phyloP scores from a whole-genome alignment of 345 rosid species.

The Hibiscus mutabilis region DNA sequence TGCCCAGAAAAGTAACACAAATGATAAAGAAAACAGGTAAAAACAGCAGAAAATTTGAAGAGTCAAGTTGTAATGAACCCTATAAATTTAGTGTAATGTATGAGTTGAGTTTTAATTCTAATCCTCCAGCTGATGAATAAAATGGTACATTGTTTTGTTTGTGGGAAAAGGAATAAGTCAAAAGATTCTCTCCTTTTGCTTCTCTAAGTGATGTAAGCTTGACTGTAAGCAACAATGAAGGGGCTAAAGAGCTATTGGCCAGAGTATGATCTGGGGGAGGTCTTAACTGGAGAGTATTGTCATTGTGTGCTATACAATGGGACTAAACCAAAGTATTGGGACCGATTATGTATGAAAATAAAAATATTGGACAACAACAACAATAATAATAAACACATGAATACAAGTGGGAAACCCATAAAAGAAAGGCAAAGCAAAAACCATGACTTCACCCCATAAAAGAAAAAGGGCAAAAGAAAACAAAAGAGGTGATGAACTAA shows the following conservation, averaged over 20 bases:
- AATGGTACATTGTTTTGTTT: too few species aligned
- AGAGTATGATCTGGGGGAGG: conserved; percentile 1
- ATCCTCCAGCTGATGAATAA: too few species aligned
- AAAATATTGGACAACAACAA: neutral
- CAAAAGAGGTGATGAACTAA: neutral
- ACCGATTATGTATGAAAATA: neutral
- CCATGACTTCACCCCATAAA: conserved; percentile 13
- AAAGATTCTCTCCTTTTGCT: too few species aligned
- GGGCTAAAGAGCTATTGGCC: neutral
- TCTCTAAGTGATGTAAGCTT: conserved; percentile 5
- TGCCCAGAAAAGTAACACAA: too few species aligned
- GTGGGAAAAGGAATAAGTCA: too few species aligned
- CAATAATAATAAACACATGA: neutral
- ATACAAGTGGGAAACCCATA: conserved; percentile 8
- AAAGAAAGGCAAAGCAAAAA: conserved; percentile 5
- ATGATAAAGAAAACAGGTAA: too few species aligned
- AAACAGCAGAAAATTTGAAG: too few species aligned
- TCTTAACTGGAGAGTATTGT: neutral
- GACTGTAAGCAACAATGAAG: neutral
- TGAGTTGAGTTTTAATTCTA: too few species aligned
- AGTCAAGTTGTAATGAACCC: too few species aligned
- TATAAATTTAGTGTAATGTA: too few species aligned
- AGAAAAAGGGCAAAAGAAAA: conserved; percentile 3
- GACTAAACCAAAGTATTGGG: neutral
- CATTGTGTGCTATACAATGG: neutral